Conservation (phyloP, 768 basidiomycete genomes). For the Mycena polygramma region DNA sequence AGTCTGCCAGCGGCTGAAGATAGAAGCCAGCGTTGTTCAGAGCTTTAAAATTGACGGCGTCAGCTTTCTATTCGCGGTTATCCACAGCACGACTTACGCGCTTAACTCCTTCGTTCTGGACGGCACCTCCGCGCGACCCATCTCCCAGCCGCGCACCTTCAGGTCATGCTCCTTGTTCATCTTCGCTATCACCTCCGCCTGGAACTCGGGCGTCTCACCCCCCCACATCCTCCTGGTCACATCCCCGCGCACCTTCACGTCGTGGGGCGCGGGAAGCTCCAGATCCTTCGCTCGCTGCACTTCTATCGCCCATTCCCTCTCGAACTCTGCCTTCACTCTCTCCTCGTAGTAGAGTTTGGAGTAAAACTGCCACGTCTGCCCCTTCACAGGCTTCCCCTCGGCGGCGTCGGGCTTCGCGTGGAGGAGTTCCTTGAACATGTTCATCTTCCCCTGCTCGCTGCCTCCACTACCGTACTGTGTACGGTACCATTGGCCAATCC, state of each 20-base stretch:
- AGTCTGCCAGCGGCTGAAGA: background rate
- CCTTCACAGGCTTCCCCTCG: background rate
- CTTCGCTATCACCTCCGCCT: background rate
- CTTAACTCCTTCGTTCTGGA: slow-evolving; percentile 8
- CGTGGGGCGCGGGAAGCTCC: background rate
- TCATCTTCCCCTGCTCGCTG: background rate
- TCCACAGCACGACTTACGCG: background rate
- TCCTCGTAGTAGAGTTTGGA: background rate
- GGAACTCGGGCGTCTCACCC: background rate
- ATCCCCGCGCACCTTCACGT: background rate
- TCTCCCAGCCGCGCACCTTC: background rate
- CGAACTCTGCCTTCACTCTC: background rate
- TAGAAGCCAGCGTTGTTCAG: slow-evolving; percentile 1
- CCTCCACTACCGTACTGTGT: background rate
- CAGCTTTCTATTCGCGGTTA: background rate
- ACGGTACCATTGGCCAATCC: slow-evolving; percentile 4
- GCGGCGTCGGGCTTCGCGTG: background rate
- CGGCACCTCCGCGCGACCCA: background rate
- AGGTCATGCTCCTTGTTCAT: background rate
- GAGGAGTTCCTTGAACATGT: slow-evolving; percentile 7
- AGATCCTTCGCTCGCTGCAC: background rate
- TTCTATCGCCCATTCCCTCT: no score
- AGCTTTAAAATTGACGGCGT: background rate
- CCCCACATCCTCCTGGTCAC: slow-evolving; percentile 11
- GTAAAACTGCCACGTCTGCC: background rate